phyloP scores from a whole-genome alignment of 306 rosid species.

The Quercus dentata region DNA sequence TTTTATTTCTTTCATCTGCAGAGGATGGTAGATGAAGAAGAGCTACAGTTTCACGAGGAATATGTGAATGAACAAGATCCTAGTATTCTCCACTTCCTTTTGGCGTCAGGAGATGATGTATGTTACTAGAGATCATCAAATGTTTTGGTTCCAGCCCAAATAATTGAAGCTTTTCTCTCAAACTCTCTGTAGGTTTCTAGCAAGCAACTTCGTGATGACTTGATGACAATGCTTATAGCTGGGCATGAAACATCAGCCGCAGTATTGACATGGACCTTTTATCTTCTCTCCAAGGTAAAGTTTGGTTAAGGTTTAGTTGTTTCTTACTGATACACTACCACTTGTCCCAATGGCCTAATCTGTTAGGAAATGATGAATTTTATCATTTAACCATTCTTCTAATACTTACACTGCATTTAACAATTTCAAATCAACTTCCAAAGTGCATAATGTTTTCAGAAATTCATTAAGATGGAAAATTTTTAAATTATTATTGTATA shows the following conservation, averaged over 20 bases:
- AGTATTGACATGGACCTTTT: slow-evolving; percentile 96
- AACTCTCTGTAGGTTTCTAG: slow-evolving; percentile 72
- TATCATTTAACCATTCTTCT: too few species aligned
- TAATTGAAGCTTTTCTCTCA: slow-evolving; percentile 7
- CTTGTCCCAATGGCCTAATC: too few species aligned
- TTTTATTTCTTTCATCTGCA: slow-evolving; percentile 38
- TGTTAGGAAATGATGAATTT: too few species aligned
- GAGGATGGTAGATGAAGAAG: slow-evolving; percentile 99
- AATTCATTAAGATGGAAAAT: not conserved
- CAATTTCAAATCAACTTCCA: not conserved
- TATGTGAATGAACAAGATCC: slow-evolving; percentile 97
- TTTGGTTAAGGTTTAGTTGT: slow-evolving; percentile 7
- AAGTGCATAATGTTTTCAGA: not conserved
- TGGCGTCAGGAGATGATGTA: slow-evolving; percentile 98
- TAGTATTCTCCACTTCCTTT: slow-evolving; percentile 89
- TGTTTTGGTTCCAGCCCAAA: not conserved
- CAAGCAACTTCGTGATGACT: slow-evolving; percentile 98
- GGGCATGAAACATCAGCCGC: slow-evolving; percentile 99
- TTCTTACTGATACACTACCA: too few species aligned
- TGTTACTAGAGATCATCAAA: slow-evolving; percentile 1
- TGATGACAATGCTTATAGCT: slow-evolving; percentile 98
- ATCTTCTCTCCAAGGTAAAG: slow-evolving; percentile 77
- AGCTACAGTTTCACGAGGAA: slow-evolving; percentile 92
- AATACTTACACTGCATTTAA: not conserved
- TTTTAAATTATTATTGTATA: not conserved